Base-by-base conservation (phyloP, 2,329 filamentous ascomycete genomes). In the Sporothrix pseudoabietina region DNA sequence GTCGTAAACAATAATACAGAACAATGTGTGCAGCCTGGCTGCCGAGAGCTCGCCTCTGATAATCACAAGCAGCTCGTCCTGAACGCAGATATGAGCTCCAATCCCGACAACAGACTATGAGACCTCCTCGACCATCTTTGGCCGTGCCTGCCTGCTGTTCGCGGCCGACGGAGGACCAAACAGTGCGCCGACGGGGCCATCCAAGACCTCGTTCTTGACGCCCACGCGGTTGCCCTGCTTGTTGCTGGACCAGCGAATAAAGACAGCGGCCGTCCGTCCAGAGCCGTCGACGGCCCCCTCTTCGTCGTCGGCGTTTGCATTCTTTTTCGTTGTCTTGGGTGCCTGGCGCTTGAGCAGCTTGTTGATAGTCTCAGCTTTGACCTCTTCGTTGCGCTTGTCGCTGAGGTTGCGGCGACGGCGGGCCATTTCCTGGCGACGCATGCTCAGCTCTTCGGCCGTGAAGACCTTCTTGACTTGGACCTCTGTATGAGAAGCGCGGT, bases 311-410 rank as follows among this genome's bases (percentile, higher is more conserved):
- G 86, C 86, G 76, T 81, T 61, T 79, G 81, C 85, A 77, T 87
- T 88, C 76, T 85, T 84, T 76, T 87, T 91, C 73, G 74, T 77
- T 22, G 88, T 89, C 81, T 95, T 94, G 32, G 92, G 91, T 0
- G 92, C 92, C 80, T 94, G 93, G 80, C 94, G 94, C 82, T 94
- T 94, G 71, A 96, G 88, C 1, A 96, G 89, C 78, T 94, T 94
- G 84, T 96, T 94, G 87, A 96, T 95, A 0, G 93, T 96, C 84
- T 95, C 93, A 88, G 94, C 93, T 92, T 89, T 89, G 80, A 90
- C 87, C 81, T 90, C 88, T 75, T 90, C 88, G 75, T 87, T 89
- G 68, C 88, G 86, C 81, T 90, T 90, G 76, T 90, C 88, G 77
- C 87, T 89, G n/a, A 89, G 83, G 77, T 90, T 90, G 63, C 88